Percentiles rank a stretch among this genome's conserved stretches.
Evolutionary conservation across 1,284 basidiomycete genomes (phyloP).

Genomic region (Cryptococcus sp.): DNA sequence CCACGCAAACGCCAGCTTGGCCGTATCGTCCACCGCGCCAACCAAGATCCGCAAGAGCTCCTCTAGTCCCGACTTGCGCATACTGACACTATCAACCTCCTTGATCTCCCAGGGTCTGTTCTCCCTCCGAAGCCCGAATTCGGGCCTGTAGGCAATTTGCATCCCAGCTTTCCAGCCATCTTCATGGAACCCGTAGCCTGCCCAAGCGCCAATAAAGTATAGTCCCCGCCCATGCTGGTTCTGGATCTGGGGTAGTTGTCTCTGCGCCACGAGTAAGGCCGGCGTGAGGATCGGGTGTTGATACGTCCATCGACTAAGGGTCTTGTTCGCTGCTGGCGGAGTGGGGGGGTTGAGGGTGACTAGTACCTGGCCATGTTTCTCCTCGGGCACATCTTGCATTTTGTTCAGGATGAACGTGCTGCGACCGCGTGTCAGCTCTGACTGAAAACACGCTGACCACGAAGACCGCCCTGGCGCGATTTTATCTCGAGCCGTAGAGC

Average conservation of each 20-base stretch:
- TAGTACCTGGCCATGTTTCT: conserved; percentile 66
- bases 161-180: conserved; percentile 69
- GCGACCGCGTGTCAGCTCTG: conserved; percentile 51
- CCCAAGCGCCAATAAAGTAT: conserved; percentile 76
- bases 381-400: conserved; percentile 67
- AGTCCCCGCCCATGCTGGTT: conserved; percentile 60
- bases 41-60: too few species aligned
- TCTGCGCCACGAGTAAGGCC: conserved; percentile 40
- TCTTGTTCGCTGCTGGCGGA: conserved; percentile 59
- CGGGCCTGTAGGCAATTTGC: background rate
- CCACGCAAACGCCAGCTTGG: too few species aligned
- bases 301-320: conserved; percentile 64
- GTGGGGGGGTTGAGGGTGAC: conserved; percentile 75
- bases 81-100: too few species aligned
- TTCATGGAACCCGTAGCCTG: conserved; percentile 76
- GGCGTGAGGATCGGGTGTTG: conserved; percentile 67
- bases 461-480: too few species aligned
- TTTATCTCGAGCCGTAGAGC: background rate
- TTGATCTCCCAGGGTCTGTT: too few species aligned
- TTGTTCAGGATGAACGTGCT: conserved; percentile 73
- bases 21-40: too few species aligned
- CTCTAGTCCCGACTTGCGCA: too few species aligned
- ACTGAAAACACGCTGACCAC: conserved; percentile 11
- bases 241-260: conserved; percentile 59
- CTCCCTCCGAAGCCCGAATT: too few species aligned